A percentile compares a stretch with the other conserved stretches of the same genome.
Conservation (phyloP, 164 flowering plant genomes). For the Vitis rotundifolia region DNA sequence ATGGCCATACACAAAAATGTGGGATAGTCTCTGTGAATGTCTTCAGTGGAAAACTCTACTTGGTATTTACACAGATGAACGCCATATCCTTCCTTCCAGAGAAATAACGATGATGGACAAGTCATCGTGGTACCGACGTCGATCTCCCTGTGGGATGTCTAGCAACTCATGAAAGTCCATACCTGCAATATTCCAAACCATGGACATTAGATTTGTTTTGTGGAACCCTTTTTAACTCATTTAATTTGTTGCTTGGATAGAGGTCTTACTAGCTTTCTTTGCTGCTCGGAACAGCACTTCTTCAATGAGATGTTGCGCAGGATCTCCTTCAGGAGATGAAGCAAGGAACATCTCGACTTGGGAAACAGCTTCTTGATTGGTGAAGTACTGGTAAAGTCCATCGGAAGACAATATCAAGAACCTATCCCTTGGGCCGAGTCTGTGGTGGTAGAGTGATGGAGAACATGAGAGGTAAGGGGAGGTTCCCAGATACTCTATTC, state of each 20-base stretch:
- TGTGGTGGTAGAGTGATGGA: constrained; percentile 67
- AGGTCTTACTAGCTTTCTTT: constrained; percentile 66
- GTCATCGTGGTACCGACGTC: constrained; percentile 76
- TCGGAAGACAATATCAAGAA: constrained; percentile 79
- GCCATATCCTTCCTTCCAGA: constrained; percentile 79
- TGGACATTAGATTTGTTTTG: no score
- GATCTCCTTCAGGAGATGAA: constrained; percentile 77
- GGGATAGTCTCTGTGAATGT: no score
- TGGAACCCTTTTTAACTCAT: no score
- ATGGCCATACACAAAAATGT: no score
- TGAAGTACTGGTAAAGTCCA: constrained; percentile 84
- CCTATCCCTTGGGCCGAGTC: constrained; percentile 54
- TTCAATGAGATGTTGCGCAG: constrained; percentile 82
- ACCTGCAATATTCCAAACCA: constrained; percentile 37
- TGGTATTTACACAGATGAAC: constrained; percentile 62
- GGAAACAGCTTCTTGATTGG: constrained; percentile 75
- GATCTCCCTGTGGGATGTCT: constrained; percentile 81
- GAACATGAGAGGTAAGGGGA: constrained; percentile 71
- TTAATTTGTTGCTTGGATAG: not conserved
- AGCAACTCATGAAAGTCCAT: constrained; percentile 77
- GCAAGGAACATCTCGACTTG: constrained; percentile 70
- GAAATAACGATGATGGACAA: constrained; percentile 73
- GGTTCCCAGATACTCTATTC: constrained; percentile 67
- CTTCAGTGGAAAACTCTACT: no score
- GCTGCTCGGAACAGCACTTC: constrained; percentile 80